Percentiles rank a stretch among this genome's conserved stretches.
phyloP scores from a whole-genome alignment of 495 filamentous ascomycete species.

The Saxispiralis lemnorum region DNA sequence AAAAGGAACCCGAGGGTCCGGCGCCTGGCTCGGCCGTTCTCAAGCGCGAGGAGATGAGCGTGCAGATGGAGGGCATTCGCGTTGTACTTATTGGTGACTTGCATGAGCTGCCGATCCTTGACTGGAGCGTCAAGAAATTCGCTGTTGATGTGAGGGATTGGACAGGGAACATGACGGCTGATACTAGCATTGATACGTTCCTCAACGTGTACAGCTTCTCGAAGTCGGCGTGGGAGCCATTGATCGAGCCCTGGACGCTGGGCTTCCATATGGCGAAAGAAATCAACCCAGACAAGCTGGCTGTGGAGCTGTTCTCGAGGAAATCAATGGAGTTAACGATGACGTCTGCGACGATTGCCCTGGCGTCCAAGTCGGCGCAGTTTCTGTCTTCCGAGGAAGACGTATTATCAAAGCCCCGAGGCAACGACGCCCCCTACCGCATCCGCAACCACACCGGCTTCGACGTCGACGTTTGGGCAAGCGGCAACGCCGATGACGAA shows the following conservation, averaged over 20 bases:
- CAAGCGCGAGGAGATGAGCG: constrained; percentile 67
- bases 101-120: constrained; percentile 83
- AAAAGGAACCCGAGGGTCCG: constrained; percentile 16
- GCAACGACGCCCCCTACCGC: constrained; percentile 77
- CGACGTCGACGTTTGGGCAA: constrained; percentile 66
- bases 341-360: constrained; percentile 82
- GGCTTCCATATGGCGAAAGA: constrained; percentile 79
- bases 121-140: constrained; percentile 86
- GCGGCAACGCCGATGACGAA: constrained; percentile 38
- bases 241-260: constrained; percentile 90
- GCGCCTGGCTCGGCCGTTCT: constrained; percentile 37
- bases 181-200: constrained; percentile 79
- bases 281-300: constrained; percentile 52
- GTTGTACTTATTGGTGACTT: constrained; percentile 88
- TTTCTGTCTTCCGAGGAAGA: constrained; percentile 83
- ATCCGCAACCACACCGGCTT: constrained; percentile 94
- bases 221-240: constrained; percentile 92
- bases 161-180: constrained; percentile 71
- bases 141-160: constrained; percentile 70
- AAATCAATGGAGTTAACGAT: constrained; percentile 81
- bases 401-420: constrained; percentile 81
- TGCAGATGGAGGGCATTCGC: constrained; percentile 70
- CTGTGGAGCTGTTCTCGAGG: constrained; percentile 70
- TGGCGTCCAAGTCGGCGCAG: constrained; percentile 78
- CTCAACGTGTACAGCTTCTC: constrained; percentile 97